Conservation (phyloP, 345 rosid genomes). For the Rubroshorea leprosula region DNA sequence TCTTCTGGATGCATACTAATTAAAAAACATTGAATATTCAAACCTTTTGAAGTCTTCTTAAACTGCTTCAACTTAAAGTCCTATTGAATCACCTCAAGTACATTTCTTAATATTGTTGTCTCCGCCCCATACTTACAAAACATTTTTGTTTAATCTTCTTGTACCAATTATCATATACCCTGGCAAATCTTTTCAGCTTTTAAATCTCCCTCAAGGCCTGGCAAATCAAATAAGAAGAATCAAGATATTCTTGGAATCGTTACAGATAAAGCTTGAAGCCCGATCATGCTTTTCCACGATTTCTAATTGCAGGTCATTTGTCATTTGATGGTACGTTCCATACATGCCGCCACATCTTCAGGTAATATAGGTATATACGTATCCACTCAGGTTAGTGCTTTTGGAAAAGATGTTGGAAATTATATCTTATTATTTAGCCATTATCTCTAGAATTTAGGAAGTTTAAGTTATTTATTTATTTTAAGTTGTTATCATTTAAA, state of each 20-base stretch:
- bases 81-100: not conserved
- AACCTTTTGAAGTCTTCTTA: not conserved
- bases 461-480: no score
- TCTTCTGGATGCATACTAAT: not conserved
- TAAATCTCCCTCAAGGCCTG: constrained; percentile 31
- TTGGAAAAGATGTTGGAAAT: no score
- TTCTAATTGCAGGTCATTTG: constrained; percentile 28
- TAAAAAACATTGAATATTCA: no score
- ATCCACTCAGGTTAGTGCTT: no score
- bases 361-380: not conserved
- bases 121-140: no score
- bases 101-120: not conserved
- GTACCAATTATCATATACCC: not conserved
- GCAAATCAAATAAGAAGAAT: constrained; percentile 33
- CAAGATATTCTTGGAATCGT: constrained; percentile 39
- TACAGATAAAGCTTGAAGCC: constrained; percentile 63
- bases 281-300: constrained; percentile 75
- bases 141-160: no score
- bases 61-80: constrained; percentile 1
- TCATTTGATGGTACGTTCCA: not conserved
- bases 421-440: no score
- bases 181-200: constrained; percentile 35
- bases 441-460: no score
- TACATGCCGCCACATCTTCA: not conserved
- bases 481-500: no score